Evolutionary conservation across 129 eudicot genomes (phyloP), one percentile per base, ranked within the genome.

Genomic region (Rutidosis leptorrhynchoides): DNA sequence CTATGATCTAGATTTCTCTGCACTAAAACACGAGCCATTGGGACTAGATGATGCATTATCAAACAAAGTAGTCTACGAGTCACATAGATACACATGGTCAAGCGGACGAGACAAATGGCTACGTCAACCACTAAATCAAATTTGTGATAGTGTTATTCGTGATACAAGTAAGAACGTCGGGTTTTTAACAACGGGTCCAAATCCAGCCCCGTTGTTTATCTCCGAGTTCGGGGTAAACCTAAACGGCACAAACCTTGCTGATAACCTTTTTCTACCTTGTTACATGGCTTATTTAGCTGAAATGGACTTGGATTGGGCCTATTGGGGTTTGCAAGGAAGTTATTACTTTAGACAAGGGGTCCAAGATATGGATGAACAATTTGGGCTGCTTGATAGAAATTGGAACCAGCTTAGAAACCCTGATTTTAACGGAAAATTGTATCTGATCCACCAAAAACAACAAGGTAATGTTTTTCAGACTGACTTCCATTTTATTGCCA

Each of bases 301-400:
- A 26, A 43, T 23, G 73, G 93, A 86, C 65, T 62, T 86, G 69
- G 93, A 86, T 69, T 86, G 93, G 93, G 78, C 75, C 11, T 35
- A 83, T 6, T 86, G 93, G 93, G 83, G 76, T 22, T 65, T 86
- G 54, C 86, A 75, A 65, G 93, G 93, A 59, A 77, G 85, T 22
- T 86, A 86, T 66, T 79, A 77, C 25, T 19, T 74, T 28, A 80
- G 84, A 72, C 30, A 77, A 10, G 85, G 78, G n/a, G 15, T 29
- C 16, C 70, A 65, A 62, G 74, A 77, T 33, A 42, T 49, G 32
- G 84, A 71, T 33, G 93, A 86, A 74, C 46, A 48, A 5, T 86
- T 67, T 63, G 88, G 88, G 12, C 48, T 86, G 43, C 70, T 82
- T 32, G 26, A 75, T 57, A 57, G 40, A n/a, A 45, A 72, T 49